Evolutionary conservation across 1,284 basidiomycete species (phyloP).

Genomic region (Ceratobasidium sp.): DNA sequence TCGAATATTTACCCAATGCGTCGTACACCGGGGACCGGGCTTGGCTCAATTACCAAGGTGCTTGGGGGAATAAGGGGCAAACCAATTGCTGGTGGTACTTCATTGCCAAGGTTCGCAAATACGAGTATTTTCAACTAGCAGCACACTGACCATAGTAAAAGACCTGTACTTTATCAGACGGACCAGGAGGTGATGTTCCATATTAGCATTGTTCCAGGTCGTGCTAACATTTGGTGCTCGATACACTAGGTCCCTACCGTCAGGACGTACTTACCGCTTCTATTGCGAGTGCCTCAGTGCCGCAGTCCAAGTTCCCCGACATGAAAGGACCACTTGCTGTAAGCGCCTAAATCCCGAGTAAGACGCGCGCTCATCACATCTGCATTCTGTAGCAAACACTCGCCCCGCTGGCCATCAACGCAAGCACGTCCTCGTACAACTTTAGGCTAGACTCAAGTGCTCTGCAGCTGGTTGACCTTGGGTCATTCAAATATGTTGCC

Average conservation of each 20-base stretch:
- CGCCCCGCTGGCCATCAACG: conserved; percentile 18
- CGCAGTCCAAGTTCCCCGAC: conserved; percentile 28
- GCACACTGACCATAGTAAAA: background rate
- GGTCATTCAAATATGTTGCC: conserved; percentile 10
- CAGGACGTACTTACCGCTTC: conserved; percentile 38
- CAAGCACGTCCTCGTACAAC: conserved; percentile 33
- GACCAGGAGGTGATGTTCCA: conserved; percentile 29
- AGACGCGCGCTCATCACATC: background rate
- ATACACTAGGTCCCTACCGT: conserved; percentile 29
- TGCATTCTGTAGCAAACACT: conserved; percentile 23
- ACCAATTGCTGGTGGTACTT: conserved; percentile 42
- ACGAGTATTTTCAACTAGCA: too few relatives aligned
- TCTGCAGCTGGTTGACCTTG: conserved; percentile 24
- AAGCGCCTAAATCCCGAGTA: background rate
- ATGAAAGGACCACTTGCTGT: conserved; percentile 38
- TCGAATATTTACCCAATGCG: conserved; percentile 24
- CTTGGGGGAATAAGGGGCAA: conserved; percentile 37
- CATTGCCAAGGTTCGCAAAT: conserved; percentile 33
- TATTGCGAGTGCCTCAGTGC: background rate
- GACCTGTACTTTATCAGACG: conserved; percentile 32
- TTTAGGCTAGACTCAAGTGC: conserved; percentile 32
- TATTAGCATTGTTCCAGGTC: background rate
- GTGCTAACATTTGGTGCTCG: background rate
- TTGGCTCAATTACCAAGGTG: conserved; percentile 39
- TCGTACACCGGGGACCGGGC: conserved; percentile 31